A percentile compares a stretch with the other conserved stretches of the same genome.
Conservation (phyloP, 2,329 filamentous ascomycete genomes). For the Pestalotiopsis sp. region DNA sequence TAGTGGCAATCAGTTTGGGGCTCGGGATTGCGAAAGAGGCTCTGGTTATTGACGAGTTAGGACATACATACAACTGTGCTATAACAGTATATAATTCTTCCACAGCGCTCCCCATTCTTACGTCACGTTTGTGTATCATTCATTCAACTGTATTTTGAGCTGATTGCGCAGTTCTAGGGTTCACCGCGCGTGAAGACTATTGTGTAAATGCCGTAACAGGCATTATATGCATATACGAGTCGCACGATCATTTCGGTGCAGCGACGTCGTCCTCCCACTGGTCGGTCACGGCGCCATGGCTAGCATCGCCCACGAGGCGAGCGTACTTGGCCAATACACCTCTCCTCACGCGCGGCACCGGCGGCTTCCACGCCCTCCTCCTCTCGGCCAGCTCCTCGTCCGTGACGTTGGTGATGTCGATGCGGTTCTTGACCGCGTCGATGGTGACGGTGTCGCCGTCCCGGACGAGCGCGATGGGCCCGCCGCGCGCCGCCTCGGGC, state of each 20-base stretch:
- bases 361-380: conserved; percentile 69
- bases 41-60: background rate
- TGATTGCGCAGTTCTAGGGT: background rate
- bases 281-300: conserved; percentile 89
- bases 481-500: conserved; percentile 86
- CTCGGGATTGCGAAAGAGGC: background rate
- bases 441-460: conserved; percentile 87
- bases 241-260: conserved; percentile 5
- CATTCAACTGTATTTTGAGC: too few species aligned
- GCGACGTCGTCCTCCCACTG: conserved; percentile 42
- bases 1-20: background rate
- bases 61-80: background rate
- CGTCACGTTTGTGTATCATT: background rate
- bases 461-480: conserved; percentile 80
- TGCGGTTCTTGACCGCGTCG: conserved; percentile 78
- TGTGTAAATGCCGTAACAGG: too few species aligned
- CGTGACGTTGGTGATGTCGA: conserved; percentile 65
- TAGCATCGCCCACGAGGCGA: conserved; percentile 84
- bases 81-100: background rate
- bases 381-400: conserved; percentile 71
- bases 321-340: conserved; percentile 92
- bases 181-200: too few species aligned
- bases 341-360: conserved; percentile 72
- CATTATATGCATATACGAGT: too few species aligned
- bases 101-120: background rate